These are phyloP conservation scores for Kewa caespitosa DNA, from an alignment of 179 eudicot genomes.

Conservation along the genomic window DNA sequence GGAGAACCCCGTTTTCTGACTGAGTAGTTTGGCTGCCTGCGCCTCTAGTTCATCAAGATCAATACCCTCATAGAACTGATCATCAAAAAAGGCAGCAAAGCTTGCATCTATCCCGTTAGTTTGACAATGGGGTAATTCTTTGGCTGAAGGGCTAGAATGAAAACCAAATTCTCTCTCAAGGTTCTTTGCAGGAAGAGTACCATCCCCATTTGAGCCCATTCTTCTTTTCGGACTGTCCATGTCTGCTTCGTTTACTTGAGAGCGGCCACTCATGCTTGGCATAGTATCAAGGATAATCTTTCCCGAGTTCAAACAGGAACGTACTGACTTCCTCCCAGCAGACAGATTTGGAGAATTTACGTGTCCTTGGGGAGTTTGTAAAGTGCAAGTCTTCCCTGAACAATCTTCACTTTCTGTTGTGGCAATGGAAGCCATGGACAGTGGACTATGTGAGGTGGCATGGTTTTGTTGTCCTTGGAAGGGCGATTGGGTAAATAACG, in stretches of 20 bases:
- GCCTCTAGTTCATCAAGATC: slow-evolving; percentile 90
- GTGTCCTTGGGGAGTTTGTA: slow-evolving; percentile 36
- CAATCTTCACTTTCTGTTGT: slow-evolving; percentile 38
- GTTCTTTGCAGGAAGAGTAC: slow-evolving; percentile 48
- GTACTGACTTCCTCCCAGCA: slow-evolving; percentile 34
- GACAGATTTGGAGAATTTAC: slow-evolving; percentile 31
- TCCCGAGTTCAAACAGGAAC: slow-evolving; percentile 25
- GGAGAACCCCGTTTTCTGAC: slow-evolving; percentile 38
- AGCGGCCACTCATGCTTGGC: slow-evolving; percentile 32
- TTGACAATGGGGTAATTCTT: slow-evolving; percentile 28
- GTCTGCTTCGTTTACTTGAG: slow-evolving; percentile 20
- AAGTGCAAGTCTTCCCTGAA: slow-evolving; percentile 28
- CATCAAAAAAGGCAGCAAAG: slow-evolving; percentile 49
- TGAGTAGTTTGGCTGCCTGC: slow-evolving; percentile 63
- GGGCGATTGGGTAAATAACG: slow-evolving; percentile 90
- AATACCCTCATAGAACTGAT: slow-evolving; percentile 63
- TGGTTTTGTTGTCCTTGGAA: slow-evolving; percentile 34
- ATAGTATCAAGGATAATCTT: slow-evolving; percentile 25
- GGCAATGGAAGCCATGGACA: slow-evolving; percentile 40
- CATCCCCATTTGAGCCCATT: slow-evolving; percentile 34
- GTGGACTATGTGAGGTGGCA: slow-evolving; percentile 36
- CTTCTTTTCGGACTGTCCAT: slow-evolving; percentile 50
- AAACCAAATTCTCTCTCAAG: slow-evolving; percentile 50
- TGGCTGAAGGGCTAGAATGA: slow-evolving; percentile 31
- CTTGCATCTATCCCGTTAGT: slow-evolving; percentile 29